phyloP scores from a whole-genome alignment of 2,329 filamentous ascomycete genomes.

The Trichoderma arundinaceum region DNA sequence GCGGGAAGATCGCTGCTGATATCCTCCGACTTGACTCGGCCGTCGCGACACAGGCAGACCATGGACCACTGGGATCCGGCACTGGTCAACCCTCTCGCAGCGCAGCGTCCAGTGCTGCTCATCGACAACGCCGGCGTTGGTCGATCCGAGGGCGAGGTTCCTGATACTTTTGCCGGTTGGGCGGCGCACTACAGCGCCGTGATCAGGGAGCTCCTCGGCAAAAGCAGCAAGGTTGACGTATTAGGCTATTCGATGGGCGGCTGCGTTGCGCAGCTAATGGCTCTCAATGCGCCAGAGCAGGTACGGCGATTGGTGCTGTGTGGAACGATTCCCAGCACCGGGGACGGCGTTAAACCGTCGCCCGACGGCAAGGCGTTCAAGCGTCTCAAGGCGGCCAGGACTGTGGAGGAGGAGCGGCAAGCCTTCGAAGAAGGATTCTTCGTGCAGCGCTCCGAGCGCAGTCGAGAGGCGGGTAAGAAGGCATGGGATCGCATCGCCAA shows the following conservation, averaged over 20 bases:
- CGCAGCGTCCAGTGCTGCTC: conserved; percentile 50
- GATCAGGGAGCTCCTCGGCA: conserved; percentile 46
- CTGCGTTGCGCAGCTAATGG: conserved; percentile 52
- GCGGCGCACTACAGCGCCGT: conserved; percentile 46
- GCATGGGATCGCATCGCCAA: conserved; percentile 45
- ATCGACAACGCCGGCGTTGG: conserved; percentile 57
- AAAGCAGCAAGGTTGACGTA: conserved; percentile 46
- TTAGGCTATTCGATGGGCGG: conserved; percentile 60
- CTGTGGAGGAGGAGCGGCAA: conserved; percentile 43
- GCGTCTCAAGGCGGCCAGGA: conserved; percentile 42
- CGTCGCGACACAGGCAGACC: conserved; percentile 40
- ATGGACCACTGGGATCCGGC: conserved; percentile 52
- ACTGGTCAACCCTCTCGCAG: conserved; percentile 52
- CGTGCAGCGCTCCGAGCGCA: conserved; percentile 38
- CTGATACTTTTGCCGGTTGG: conserved; percentile 42
- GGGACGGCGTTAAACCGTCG: conserved; percentile 43
- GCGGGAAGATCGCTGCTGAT: conserved; percentile 9
- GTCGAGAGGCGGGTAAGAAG: conserved; percentile 42
- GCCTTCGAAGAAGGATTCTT: conserved; percentile 47
- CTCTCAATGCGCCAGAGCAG: conserved; percentile 46
- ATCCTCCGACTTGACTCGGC: not conserved
- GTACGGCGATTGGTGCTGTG: conserved; percentile 52
- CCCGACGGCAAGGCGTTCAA: conserved; percentile 42
- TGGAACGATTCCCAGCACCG: conserved; percentile 50
- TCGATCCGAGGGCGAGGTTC: conserved; percentile 50